These are phyloP conservation scores for Kwoniella bestiolae DNA, from an alignment of 768 basidiomycete species.

Conservation along the genomic window DNA sequence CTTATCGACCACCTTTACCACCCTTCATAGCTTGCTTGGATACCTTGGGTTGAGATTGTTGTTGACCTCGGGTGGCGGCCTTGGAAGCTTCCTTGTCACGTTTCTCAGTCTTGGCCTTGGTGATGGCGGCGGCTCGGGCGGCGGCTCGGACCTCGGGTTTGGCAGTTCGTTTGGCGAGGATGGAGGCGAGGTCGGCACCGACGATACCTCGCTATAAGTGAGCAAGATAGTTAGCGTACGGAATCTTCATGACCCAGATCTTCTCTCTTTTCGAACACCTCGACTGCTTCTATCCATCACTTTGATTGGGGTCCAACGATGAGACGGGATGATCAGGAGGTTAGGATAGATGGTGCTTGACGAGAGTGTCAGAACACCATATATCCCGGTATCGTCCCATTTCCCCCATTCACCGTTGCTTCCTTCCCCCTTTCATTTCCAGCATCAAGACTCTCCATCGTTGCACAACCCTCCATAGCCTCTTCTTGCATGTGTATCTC, in stretches of 20 bases:
- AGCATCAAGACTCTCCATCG: too few relatives aligned
- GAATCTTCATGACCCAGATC: neutral
- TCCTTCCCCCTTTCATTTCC: too few relatives aligned
- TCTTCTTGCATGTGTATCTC: too few relatives aligned
- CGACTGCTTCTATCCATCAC: too few relatives aligned
- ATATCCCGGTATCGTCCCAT: too few relatives aligned
- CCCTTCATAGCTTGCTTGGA: slow-evolving; percentile 98
- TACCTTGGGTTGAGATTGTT: slow-evolving; percentile 59
- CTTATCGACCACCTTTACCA: slow-evolving; percentile 58
- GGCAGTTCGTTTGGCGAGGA: slow-evolving; percentile 91
- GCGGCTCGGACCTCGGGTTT: slow-evolving; percentile 80
- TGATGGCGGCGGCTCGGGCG: slow-evolving; percentile 80
- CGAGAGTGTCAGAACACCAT: too few relatives aligned
- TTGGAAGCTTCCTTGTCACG: slow-evolving; percentile 94
- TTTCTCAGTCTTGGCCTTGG: slow-evolving; percentile 95
- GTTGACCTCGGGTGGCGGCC: slow-evolving; percentile 58
- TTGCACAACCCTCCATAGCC: too few relatives aligned
- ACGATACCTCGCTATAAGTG: slow-evolving; percentile 86
- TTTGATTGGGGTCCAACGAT: too few relatives aligned
- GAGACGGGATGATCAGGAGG: too few relatives aligned
- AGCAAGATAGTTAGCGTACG: neutral
- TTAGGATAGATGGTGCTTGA: too few relatives aligned
- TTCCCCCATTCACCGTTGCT: too few relatives aligned
- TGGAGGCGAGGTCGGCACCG: slow-evolving; percentile 89
- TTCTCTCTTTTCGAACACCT: neutral